These are phyloP conservation scores for Saccharomycopsis sp. DNA, from an alignment of 805 yeast species.

Conservation along the genomic window DNA sequence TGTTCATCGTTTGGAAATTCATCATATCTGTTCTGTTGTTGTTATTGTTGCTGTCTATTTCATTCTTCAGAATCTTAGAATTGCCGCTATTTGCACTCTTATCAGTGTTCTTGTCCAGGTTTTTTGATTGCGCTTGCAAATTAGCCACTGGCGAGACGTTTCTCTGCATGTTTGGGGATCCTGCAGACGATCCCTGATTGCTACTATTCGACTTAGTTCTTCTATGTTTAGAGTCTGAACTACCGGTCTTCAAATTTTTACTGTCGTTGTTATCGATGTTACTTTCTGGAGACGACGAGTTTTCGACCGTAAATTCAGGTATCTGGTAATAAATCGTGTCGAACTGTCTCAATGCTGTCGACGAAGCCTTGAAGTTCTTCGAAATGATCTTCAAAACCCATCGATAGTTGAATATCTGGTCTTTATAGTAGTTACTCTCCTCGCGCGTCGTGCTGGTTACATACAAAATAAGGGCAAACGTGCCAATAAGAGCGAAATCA, in stretches of 20 bases:
- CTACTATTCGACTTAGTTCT: background rate
- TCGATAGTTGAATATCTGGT: slow-evolving; percentile 67
- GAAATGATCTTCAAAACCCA: slow-evolving; percentile 71
- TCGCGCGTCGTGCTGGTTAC: slow-evolving; percentile 57
- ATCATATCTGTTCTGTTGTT: slow-evolving; percentile 5
- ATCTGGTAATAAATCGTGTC: slow-evolving; percentile 68
- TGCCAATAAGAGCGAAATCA: slow-evolving; percentile 76
- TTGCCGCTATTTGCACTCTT: slow-evolving; percentile 9
- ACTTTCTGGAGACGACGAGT: slow-evolving; percentile 18
- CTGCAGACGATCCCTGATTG: slow-evolving; percentile 10
- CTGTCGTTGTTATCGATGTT: background rate
- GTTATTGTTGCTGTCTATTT: slow-evolving; percentile 4
- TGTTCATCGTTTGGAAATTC: slow-evolving; percentile 1
- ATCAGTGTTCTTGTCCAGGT: slow-evolving; percentile 5
- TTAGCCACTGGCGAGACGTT: slow-evolving; percentile 2
- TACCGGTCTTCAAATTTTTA: slow-evolving; percentile 10
- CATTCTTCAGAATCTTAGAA: background rate
- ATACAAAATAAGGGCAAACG: slow-evolving; percentile 77
- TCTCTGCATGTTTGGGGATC: slow-evolving; percentile 1
- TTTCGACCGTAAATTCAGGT: slow-evolving; percentile 50
- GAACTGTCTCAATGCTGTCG: slow-evolving; percentile 63
- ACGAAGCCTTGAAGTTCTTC: slow-evolving; percentile 70
- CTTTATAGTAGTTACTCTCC: slow-evolving; percentile 59
- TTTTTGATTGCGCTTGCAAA: slow-evolving; percentile 5
- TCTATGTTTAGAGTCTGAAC: background rate